Conservation (phyloP, 305 asterid genomes). For the Solanum hybrid region DNA sequence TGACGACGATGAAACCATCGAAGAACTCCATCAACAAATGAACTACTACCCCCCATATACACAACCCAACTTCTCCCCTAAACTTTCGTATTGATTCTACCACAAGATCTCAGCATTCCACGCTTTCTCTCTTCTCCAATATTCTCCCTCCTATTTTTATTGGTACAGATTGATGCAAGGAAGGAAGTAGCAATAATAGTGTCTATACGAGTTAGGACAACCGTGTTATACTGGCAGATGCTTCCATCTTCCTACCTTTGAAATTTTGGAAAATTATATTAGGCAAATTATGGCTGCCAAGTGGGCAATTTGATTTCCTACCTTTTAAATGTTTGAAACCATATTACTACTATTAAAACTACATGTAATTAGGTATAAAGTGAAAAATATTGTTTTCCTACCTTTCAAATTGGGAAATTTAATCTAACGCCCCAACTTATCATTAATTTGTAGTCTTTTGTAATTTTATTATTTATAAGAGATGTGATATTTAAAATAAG, state of each 20-base stretch:
- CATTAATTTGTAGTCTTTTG: no score
- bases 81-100: slow-evolving; percentile 25
- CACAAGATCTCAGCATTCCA: slow-evolving; percentile 30
- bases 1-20: slow-evolving; percentile 69
- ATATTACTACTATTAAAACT: not conserved
- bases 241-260: not conserved
- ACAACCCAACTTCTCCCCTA: slow-evolving; percentile 19
- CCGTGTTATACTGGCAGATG: not conserved
- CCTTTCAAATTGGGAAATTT: not conserved
- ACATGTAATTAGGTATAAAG: not conserved
- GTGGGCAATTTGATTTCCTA: not conserved
- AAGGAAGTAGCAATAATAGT: not conserved
- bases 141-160: not conserved
- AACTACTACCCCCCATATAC: slow-evolving; percentile 63
- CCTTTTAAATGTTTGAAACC: not conserved
- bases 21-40: slow-evolving; percentile 88
- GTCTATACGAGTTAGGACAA: not conserved
- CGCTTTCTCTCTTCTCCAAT: slow-evolving; percentile 12
- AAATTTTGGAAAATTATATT: not conserved
- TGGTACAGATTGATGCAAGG: not conserved
- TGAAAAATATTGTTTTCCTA: not conserved
- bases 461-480: no score
- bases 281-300: not conserved
- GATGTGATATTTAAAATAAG: no score
- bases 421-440: no score